phyloP scores from a whole-genome alignment of 2,329 filamentous ascomycete species.

The Stagonosporopsis rhizophila region DNA sequence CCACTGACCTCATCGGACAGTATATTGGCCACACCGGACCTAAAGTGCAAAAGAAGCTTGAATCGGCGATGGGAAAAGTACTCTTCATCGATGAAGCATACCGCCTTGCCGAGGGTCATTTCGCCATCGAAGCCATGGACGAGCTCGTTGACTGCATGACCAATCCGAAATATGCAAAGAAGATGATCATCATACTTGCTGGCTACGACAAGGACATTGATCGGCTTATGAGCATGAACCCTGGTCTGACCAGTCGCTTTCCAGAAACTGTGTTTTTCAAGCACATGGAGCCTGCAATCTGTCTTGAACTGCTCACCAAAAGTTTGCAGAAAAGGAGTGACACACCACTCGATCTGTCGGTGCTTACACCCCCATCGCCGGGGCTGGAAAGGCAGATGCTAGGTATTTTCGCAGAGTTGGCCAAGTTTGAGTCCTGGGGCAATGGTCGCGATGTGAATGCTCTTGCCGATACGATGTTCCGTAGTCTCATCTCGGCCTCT shows the following conservation, averaged over 20 bases:
- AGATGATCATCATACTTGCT: slow-evolving; percentile 71
- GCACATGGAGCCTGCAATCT: slow-evolving; percentile 28
- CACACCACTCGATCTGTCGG: slow-evolving; percentile 37
- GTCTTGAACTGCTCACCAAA: slow-evolving; percentile 16
- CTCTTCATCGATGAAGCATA: slow-evolving; percentile 79
- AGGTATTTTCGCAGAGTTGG: slow-evolving; percentile 52
- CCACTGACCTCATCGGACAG: slow-evolving; percentile 71
- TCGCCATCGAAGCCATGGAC: slow-evolving; percentile 63
- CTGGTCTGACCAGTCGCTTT: slow-evolving; percentile 70
- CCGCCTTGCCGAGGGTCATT: slow-evolving; percentile 64
- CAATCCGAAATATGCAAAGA: slow-evolving; percentile 64
- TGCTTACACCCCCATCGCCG: slow-evolving; percentile 31
- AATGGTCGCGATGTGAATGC: slow-evolving; percentile 69
- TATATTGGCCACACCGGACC: slow-evolving; percentile 75
- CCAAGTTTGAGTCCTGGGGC: slow-evolving; percentile 62
- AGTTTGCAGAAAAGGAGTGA: slow-evolving; percentile 42
- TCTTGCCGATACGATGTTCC: slow-evolving; percentile 61
- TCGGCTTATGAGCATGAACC: slow-evolving; percentile 65
- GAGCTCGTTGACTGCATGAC: slow-evolving; percentile 62
- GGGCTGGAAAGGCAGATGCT: slow-evolving; percentile 27
- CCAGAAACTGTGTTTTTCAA: slow-evolving; percentile 67
- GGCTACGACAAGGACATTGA: slow-evolving; percentile 74
- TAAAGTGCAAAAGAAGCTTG: slow-evolving; percentile 66
- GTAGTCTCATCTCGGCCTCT: slow-evolving; percentile 36
- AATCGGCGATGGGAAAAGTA: slow-evolving; percentile 69